Evolutionary conservation across 2,329 filamentous ascomycete genomes (phyloP), one percentile per base, ranked within the genome.

Genomic region (Teratosphaeria zuluensis): DNA sequence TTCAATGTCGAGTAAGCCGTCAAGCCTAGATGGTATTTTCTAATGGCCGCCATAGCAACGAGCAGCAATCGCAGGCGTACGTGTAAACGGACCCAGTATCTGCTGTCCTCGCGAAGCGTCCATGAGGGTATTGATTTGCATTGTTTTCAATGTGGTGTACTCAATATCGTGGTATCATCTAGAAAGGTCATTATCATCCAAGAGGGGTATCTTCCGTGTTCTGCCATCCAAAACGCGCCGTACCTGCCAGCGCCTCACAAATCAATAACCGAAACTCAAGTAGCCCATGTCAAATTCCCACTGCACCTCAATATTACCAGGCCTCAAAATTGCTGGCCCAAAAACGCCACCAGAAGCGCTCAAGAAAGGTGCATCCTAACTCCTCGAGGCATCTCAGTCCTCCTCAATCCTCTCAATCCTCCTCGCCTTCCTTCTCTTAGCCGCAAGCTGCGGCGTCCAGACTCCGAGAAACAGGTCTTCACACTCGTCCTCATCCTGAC

Each of bases 401-500:
- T 59, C 58, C 19, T 60, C 60, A 51, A 57, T 58, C 56, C 58
- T 59, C 35, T 14, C 57, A 59, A 55, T 59, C 35, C 21, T 64
- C 58, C 65, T 72, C 61, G 60, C 64, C 63, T 74, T 66, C 70
- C 80, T 66, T 67, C 78, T 69, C 73, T 75, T 71, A 65, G 68
- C 72, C 48, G 84, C 84, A 57, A 82, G 65, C 59, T 77, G 75
- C 16, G 80, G 77, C 60, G 75, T 84, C 84, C 84, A 86, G 21
- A 84, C 75, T 0, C 84, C 84, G 16, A 81, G 76, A 66, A 86
- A 86, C 32, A 86, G 63, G 69, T 85, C 83, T 70, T 86, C 84
- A 61, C 84, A 86, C 70, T 86, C 84, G 61, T 86, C 83, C 66
- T 86, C 84, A 68, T 86, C 83, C 70, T 85, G 80, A 59, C 79